Conservation (phyloP, 192 early-diverging fungal species). For the Rhizophagus prolifer region DNA sequence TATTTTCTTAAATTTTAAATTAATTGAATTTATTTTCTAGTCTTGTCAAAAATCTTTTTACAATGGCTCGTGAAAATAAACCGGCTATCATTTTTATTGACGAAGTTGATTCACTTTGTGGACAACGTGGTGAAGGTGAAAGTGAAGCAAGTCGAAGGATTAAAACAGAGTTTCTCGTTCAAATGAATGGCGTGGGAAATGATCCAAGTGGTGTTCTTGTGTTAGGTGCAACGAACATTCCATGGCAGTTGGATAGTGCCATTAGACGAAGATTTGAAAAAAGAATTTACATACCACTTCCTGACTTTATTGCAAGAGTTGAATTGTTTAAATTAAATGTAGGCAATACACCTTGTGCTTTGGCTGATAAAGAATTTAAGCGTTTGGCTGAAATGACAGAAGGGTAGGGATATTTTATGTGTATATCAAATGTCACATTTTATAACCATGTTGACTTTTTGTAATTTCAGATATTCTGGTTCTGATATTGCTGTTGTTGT, state of each 20-base stretch:
- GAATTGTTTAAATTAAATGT: slow-evolving; percentile 93
- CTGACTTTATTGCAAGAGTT: slow-evolving; percentile 82
- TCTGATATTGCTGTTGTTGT: slow-evolving; percentile 96
- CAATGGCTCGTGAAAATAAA: slow-evolving; percentile 87
- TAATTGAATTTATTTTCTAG: slow-evolving; percentile 33
- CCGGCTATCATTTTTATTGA: slow-evolving; percentile 99
- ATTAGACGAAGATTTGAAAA: slow-evolving; percentile 97
- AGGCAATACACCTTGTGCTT: slow-evolving; percentile 84
- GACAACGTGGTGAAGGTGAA: slow-evolving; percentile 95
- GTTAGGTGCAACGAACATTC: slow-evolving; percentile 95
- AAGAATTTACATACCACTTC: slow-evolving; percentile 97
- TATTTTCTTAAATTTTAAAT: background rate
- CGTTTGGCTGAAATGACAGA: slow-evolving; percentile 79
- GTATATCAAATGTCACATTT: background rate
- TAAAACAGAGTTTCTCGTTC: slow-evolving; percentile 97
- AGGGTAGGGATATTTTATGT: slow-evolving; percentile 49
- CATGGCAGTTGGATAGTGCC: slow-evolving; percentile 92
- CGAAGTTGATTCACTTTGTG: slow-evolving; percentile 96
- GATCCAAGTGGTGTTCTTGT: slow-evolving; percentile 95
- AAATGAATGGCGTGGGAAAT: slow-evolving; percentile 98
- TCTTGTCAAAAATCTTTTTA: slow-evolving; percentile 92
- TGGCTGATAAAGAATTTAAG: slow-evolving; percentile 72
- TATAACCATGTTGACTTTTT: background rate
- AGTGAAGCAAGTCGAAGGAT: slow-evolving; percentile 91
- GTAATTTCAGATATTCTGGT: slow-evolving; percentile 72